Conservation (phyloP, 2,329 filamentous ascomycete genomes). For the Colletotrichum sp. region DNA sequence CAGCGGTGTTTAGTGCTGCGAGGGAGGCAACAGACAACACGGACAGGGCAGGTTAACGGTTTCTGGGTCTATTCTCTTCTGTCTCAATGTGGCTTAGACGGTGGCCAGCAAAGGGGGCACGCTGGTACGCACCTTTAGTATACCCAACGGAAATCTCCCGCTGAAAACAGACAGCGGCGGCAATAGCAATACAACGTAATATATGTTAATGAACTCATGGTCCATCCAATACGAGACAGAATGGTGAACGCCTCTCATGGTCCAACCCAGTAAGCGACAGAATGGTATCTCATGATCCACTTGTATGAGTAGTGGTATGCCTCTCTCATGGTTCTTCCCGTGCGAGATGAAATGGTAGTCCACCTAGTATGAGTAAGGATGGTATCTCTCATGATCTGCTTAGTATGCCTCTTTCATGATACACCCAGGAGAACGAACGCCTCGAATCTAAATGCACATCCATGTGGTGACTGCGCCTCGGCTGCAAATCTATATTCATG, state of each 20-base stretch:
- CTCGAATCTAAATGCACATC: neutral
- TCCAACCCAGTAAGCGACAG: no score
- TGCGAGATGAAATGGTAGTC: neutral
- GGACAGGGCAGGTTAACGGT: neutral
- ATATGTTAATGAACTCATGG: neutral
- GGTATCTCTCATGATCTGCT: neutral
- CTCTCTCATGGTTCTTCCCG: no score
- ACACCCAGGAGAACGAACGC: neutral
- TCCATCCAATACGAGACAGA: neutral
- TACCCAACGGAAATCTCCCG: neutral
- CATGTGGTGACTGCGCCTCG: neutral
- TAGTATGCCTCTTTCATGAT: neutral
- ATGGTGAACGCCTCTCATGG: neutral
- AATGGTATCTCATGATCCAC: neutral
- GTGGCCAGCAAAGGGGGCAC: neutral
- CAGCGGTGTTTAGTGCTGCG: neutral
- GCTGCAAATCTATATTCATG: neutral
- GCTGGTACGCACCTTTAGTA: neutral
- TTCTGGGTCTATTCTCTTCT: neutral
- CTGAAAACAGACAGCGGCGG: neutral
- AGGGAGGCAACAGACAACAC: neutral
- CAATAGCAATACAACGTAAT: neutral
- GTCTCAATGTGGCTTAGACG: neutral
- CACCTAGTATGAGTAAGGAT: neutral
- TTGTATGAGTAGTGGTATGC: neutral